These are phyloP conservation scores for Phytophthora aleatoria DNA, from an alignment of 352 stramenopile genomes.

Conservation along the genomic window DNA sequence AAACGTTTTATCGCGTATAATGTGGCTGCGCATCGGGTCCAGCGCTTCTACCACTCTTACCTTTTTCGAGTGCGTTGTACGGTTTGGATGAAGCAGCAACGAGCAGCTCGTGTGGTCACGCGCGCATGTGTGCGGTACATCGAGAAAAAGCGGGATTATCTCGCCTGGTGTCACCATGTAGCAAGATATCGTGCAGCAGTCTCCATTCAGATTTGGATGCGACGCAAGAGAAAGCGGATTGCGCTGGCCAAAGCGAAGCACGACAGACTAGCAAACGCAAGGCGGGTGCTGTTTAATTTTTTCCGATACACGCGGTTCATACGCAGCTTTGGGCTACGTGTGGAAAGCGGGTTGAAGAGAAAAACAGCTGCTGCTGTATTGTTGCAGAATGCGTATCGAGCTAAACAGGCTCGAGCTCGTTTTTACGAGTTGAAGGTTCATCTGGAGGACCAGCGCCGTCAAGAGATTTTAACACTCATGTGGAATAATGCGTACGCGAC, in stretches of 20 bases:
- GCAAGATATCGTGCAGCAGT: constrained; percentile 61
- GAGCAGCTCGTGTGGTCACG: constrained; percentile 47
- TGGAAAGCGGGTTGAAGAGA: constrained; percentile 33
- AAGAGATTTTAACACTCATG: constrained; percentile 58
- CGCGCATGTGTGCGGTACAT: constrained; percentile 42
- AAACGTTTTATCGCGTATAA: constrained; percentile 45
- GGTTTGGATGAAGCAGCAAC: constrained; percentile 31
- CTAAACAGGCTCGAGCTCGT: constrained; percentile 52
- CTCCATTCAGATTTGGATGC: constrained; percentile 60
- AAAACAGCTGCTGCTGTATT: constrained; percentile 42
- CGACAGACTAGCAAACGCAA: constrained; percentile 23
- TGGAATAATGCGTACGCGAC: constrained; percentile 80
- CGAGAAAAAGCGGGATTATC: constrained; percentile 37
- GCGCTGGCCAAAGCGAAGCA: constrained; percentile 11
- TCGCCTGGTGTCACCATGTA: constrained; percentile 47
- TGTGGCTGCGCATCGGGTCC: constrained; percentile 33
- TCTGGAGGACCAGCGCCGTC: constrained; percentile 59
- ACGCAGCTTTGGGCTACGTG: constrained; percentile 38
- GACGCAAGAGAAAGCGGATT: constrained; percentile 35
- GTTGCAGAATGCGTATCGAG: constrained; percentile 67
- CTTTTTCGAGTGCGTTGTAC: constrained; percentile 42
- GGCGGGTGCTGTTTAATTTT: constrained; percentile 47
- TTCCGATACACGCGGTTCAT: constrained; percentile 52
- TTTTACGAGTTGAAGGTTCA: constrained; percentile 71
- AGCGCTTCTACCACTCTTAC: constrained; percentile 47